Evolutionary conservation across 2,329 filamentous ascomycete genomes (phyloP), one percentile per base, ranked within the genome.

Genomic region (Beauveria asiatica): DNA sequence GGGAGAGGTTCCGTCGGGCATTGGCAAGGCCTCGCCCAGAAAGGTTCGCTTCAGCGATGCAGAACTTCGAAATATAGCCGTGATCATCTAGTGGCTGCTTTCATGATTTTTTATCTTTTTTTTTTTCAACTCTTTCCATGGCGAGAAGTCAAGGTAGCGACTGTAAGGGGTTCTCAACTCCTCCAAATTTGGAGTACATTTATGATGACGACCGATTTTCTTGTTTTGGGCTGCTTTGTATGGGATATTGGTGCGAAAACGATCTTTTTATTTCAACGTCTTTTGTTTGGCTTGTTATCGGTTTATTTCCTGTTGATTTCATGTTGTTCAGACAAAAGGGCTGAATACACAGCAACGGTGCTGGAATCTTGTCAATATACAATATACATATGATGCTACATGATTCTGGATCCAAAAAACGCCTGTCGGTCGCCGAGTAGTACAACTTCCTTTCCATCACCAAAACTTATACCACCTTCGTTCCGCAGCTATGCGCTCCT

Each of bases 401-500:
- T 53, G 30, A 23, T 42, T 17, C 11, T 44, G 7, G n/a, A 37
- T 51, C 37, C 44, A 33, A 50, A 56, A 60, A 55, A 37, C 33
- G 19, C 37, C 37, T 25, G 5, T 53, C 9, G n/a, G 5, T 53
- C 9, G n/a, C 17, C 19, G 17, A 37, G 17, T 39, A 44, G 23
- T 42, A 59, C 27, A 52, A 30, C 17, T 39, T 44, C 42, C 11
- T 37, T 16, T 13, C 50, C 57, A 13, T 68, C 65, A 85, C 82
- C 82, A 85, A 62, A 84, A 75, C 69, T 76, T 81, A 69, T 82
- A 84, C 82, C 82, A 83, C 25, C 75, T 70, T 67, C 70, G 78
- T 55, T 71, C 72, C 49, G 70, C 68, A 41, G 73, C 69, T 62
- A 69, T 70, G 41, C 65, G 66, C 63, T 74, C 71, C 59, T 69